Evolutionary conservation across 1,284 basidiomycete genomes (phyloP).

Genomic region (Volvariella surrecta): DNA sequence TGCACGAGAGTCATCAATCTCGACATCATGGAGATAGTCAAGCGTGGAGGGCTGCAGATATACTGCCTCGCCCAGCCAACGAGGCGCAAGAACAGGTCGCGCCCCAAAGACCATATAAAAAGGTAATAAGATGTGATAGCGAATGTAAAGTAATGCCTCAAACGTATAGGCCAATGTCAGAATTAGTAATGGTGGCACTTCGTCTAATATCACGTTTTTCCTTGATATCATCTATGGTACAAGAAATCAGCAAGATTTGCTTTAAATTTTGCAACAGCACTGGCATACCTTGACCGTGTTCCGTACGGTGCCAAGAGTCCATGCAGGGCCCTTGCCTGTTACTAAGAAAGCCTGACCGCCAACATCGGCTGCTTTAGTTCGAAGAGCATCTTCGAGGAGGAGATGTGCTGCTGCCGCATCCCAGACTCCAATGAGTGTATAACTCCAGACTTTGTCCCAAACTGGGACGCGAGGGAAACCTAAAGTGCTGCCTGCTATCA

Average conservation of each 20-base stretch:
- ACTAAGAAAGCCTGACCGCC: slow-evolving; percentile 24
- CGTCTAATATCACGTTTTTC: background rate
- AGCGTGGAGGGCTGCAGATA: slow-evolving; percentile 24
- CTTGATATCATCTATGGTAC: background rate
- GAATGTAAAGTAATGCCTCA: slow-evolving; percentile 21
- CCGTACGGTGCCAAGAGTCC: slow-evolving; percentile 20
- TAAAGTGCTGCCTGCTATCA: slow-evolving; percentile 20
- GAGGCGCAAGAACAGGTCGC: slow-evolving; percentile 18
- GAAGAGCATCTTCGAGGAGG: slow-evolving; percentile 20
- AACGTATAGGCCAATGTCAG: slow-evolving; percentile 21
- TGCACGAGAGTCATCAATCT: slow-evolving; percentile 25
- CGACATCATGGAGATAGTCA: slow-evolving; percentile 20
- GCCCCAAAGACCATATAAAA: slow-evolving; percentile 13
- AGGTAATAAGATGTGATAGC: slow-evolving; percentile 20
- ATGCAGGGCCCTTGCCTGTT: slow-evolving; percentile 21
- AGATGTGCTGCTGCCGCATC: slow-evolving; percentile 26
- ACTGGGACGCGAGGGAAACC: slow-evolving; percentile 19
- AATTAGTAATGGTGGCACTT: slow-evolving; percentile 20
- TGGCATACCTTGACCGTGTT: slow-evolving; percentile 22
- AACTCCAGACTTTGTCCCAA: slow-evolving; percentile 21
- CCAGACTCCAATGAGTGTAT: slow-evolving; percentile 25
- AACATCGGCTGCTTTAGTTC: slow-evolving; percentile 15
- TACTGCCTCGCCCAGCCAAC: slow-evolving; percentile 21
- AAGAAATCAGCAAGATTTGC: background rate
- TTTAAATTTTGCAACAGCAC: background rate